Conservation (phyloP, 129 eudicot genomes). For the Calendula officinalis region DNA sequence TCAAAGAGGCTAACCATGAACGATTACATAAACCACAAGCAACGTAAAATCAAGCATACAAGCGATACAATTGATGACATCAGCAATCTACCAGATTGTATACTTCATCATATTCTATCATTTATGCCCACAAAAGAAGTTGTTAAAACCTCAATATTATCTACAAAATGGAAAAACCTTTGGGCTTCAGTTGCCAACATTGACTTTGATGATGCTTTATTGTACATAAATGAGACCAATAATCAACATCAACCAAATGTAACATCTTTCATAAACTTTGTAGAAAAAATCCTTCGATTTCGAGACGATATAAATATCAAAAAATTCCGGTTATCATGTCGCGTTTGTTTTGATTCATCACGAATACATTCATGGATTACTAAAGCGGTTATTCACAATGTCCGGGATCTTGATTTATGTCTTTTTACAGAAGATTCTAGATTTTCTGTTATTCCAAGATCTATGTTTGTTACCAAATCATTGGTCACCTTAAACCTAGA, state of each 20-base stretch:
- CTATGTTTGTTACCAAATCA: constrained; percentile 22
- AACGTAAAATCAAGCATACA: constrained; percentile 15
- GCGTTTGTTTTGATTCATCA: constrained; percentile 12
- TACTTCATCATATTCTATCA: constrained; percentile 29
- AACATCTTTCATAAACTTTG: constrained; percentile 19
- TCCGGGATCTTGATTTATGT: constrained; percentile 29
- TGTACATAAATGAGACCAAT: constrained; percentile 37
- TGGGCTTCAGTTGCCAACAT: constrained; percentile 28
- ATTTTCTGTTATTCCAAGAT: constrained; percentile 14
- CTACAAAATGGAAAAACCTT: constrained; percentile 32
- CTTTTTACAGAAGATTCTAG: constrained; percentile 16
- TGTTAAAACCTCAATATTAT: constrained; percentile 26
- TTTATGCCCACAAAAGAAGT: constrained; percentile 34
- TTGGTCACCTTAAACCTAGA: constrained; percentile 25
- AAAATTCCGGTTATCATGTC: constrained; percentile 27
- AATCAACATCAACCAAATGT: neutral
- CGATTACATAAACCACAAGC: constrained; percentile 20
- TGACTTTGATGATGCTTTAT: constrained; percentile 32
- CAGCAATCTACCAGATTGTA: constrained; percentile 30
- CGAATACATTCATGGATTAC: constrained; percentile 22
- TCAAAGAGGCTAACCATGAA: constrained; percentile 23
- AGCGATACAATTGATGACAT: constrained; percentile 16
- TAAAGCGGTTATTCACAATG: constrained; percentile 20
- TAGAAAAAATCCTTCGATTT: constrained; percentile 22
- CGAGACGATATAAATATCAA: constrained; percentile 19